Base-by-base conservation (phyloP, 2,329 filamentous ascomycete species). In the Plectosphaerella plurivora region DNA sequence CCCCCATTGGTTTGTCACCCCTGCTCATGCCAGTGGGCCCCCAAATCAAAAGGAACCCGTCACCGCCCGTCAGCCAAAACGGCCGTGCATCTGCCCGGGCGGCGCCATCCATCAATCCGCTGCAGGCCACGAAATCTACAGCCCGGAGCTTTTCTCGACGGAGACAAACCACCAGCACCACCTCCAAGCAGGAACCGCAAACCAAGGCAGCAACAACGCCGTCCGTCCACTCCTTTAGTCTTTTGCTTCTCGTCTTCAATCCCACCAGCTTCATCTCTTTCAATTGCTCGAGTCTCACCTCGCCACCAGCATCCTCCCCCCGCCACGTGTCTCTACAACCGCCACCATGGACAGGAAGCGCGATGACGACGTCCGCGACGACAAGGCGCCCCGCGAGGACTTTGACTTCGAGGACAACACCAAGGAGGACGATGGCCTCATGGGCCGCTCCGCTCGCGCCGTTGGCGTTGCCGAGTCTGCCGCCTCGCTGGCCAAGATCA, bases 401-500 rank as follows among this genome's bases (percentile, higher is more conserved):
- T 22, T 46, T 12, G 22, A 25, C 5, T 28, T 46, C 44, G 44
- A 46, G 44, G 44, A 46, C 44, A 44, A 44, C 16, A 44, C 41
- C 41, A 46, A 46, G 44, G 44, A 46, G 24, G 44, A 46, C 14
- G 44, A 46, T n/a, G 20, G 44, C 44, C 44, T 46, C 44, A 46
- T 46, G 44, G 25, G 44, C 44, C 44, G 25, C 14, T 46, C 44
- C 25, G 22, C 14, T 5, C 20, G 12, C 24, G 44, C 22, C 44
- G 44, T 28, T 3, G 44, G 41, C 41, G 16, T 44, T 5, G 16
- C 41, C n/a, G 16, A 18, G 37, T 14, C n/a, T 4, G n/a, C 41
- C 41, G 10, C 18, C 10, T 33, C 28, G 28, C 28, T 33, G 28
- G 41, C 37, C 57, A 73, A 75, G 61, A 68, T 91, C 57, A 81